A percentile compares a stretch with the other conserved stretches of the same genome.
Evolutionary conservation across 139 green algal genomes (phyloP).

Genomic region (Chlamydomonas sp.): DNA sequence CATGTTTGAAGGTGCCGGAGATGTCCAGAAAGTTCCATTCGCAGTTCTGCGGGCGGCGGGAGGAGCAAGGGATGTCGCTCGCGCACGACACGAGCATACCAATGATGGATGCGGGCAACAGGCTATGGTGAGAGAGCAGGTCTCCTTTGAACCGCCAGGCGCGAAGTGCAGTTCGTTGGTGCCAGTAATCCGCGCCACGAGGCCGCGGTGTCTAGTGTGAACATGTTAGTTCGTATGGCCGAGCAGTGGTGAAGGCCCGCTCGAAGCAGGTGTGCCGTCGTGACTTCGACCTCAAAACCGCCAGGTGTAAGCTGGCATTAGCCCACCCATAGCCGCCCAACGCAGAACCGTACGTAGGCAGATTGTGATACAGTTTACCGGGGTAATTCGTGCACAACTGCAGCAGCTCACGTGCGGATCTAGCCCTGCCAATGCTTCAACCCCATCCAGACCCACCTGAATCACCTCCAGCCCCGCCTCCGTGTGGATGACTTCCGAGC

Average conservation of each 20-base stretch:
- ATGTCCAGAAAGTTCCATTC: too few relatives aligned
- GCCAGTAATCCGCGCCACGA: not conserved
- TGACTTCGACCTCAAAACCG: too few relatives aligned
- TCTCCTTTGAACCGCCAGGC: too few relatives aligned
- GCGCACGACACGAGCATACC: not conserved
- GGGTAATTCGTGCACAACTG: not conserved
- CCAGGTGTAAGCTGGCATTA: not conserved
- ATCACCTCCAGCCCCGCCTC: slow-evolving; percentile 33
- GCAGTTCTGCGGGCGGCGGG: not conserved
- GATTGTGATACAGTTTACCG: not conserved
- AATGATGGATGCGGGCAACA: too few relatives aligned
- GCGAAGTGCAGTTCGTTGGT: not conserved
- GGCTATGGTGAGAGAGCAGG: too few relatives aligned
- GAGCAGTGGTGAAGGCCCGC: too few relatives aligned
- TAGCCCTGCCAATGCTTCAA: not conserved
- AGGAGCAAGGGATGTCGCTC: not conserved
- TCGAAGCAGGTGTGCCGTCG: too few relatives aligned
- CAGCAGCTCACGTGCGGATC: not conserved
- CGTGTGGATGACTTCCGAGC: not conserved
- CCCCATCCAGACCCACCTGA: slow-evolving; percentile 29
- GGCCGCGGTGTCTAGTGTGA: too few relatives aligned
- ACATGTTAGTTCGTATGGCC: too few relatives aligned
- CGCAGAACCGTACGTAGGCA: too few relatives aligned
- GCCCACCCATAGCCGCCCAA: not conserved
- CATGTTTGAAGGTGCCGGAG: not conserved